Evolutionary conservation across 2,329 filamentous ascomycete species (phyloP).

Genomic region (Gyromitra esculenta): DNA sequence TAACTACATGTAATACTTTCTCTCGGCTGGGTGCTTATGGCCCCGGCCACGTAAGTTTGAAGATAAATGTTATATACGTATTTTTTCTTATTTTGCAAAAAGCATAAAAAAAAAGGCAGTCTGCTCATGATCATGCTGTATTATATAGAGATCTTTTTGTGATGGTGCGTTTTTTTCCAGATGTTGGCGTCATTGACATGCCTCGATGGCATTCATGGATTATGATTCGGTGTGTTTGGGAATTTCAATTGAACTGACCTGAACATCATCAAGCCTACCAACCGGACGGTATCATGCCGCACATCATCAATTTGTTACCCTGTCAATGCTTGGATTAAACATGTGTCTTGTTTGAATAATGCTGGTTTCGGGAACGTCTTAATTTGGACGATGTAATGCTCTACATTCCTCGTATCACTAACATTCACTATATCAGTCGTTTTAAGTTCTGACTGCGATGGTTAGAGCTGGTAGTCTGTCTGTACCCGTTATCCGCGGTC

Average conservation of each 20-base stretch:
- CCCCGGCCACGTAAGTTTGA: conserved; percentile 30
- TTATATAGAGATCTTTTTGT: neutral
- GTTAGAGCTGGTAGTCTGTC: conserved; percentile 30
- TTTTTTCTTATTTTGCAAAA: conserved; percentile 13
- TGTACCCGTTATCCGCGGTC: conserved; percentile 23
- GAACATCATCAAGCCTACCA: neutral
- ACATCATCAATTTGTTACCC: neutral
- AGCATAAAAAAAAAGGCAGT: conserved; percentile 20
- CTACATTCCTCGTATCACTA: conserved; percentile 7
- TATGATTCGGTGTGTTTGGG: conserved; percentile 24
- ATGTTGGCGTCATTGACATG: conserved; percentile 1
- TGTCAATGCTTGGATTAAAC: neutral
- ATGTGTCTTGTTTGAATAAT: neutral
- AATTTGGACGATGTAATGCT: conserved; percentile 6
- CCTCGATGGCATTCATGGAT: conserved; percentile 18
- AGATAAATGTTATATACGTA: conserved; percentile 5
- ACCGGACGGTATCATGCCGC: neutral
- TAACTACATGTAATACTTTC: conserved; percentile 4
- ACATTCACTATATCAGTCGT: conserved; percentile 7
- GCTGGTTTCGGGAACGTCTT: neutral
- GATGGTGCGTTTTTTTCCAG: neutral
- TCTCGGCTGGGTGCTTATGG: conserved; percentile 35
- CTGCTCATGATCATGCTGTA: conserved; percentile 16
- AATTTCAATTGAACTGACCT: neutral
- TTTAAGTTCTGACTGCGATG: conserved; percentile 29